These are phyloP conservation scores for Solanum phureja DNA, from an alignment of 257 asterid species.

Conservation along the genomic window DNA sequence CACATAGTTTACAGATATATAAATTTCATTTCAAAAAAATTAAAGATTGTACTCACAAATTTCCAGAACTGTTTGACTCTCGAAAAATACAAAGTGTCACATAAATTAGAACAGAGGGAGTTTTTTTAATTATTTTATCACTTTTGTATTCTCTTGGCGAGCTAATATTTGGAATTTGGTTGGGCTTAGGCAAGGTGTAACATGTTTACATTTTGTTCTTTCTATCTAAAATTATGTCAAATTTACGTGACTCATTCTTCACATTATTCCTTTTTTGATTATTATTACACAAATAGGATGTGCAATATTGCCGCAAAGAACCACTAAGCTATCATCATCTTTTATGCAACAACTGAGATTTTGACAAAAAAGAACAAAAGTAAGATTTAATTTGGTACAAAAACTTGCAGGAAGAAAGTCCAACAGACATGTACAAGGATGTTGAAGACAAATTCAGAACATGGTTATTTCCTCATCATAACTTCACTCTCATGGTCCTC, in stretches of 20 bases:
- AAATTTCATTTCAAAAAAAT: too few relatives aligned
- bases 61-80: too few relatives aligned
- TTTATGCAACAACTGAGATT: background rate
- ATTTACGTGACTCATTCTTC: background rate
- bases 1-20: too few relatives aligned
- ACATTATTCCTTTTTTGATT: background rate
- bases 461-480: conserved; percentile 29
- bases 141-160: too few relatives aligned
- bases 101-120: too few relatives aligned
- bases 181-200: too few relatives aligned
- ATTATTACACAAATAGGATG: background rate
- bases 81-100: too few relatives aligned
- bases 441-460: conserved; percentile 18
- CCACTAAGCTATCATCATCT: background rate
- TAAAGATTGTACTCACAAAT: too few relatives aligned
- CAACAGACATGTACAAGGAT: conserved; percentile 21
- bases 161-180: too few relatives aligned
- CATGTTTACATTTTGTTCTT: too few relatives aligned
- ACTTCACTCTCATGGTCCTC: conserved; percentile 27
- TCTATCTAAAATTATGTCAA: too few relatives aligned
- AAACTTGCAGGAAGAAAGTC: conserved; percentile 4
- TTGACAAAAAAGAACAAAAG: background rate
- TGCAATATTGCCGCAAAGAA: background rate
- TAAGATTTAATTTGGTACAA: background rate
- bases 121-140: too few relatives aligned